phyloP scores from a whole-genome alignment of 2,329 filamentous ascomycete genomes.

The Lachnellula cervina region DNA sequence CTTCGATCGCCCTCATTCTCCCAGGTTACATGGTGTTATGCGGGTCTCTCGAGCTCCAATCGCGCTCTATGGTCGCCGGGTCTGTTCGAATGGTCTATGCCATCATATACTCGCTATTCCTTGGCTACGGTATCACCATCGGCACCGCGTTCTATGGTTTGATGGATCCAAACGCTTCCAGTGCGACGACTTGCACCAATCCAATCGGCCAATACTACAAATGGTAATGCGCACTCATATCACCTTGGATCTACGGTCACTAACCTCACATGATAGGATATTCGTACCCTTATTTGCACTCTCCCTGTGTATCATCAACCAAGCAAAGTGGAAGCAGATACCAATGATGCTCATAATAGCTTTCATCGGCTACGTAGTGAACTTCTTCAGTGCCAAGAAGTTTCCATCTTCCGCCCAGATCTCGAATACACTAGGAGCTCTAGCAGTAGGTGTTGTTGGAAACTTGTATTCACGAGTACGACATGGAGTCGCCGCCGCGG shows the following conservation, averaged over 20 bases:
- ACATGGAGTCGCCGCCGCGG: conserved; percentile 68
- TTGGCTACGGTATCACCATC: conserved; percentile 53
- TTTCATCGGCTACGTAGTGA: conserved; percentile 69
- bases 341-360: conserved; percentile 73
- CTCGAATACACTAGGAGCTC: conserved; percentile 69
- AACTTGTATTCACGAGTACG: conserved; percentile 66
- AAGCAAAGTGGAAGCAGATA: conserved; percentile 75
- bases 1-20: conserved; percentile 60
- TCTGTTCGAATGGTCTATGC: conserved; percentile 56
- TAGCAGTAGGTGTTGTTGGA: conserved; percentile 70
- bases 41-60: conserved; percentile 51
- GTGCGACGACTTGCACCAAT: conserved; percentile 41
- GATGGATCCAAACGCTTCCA: conserved; percentile 43
- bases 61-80: conserved; percentile 49
- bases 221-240: conserved; percentile 39
- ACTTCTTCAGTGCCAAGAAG: conserved; percentile 62
- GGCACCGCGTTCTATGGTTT: conserved; percentile 51
- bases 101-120: conserved; percentile 53
- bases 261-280: conserved; percentile 26
- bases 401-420: conserved; percentile 70
- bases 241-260: not conserved
- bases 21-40: conserved; percentile 61
- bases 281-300: conserved; percentile 72
- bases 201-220: conserved; percentile 47
- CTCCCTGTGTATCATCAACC: conserved; percentile 71